phyloP scores from a whole-genome alignment of 2,329 filamentous ascomycete species.

The Bipolaris bicolor region DNA sequence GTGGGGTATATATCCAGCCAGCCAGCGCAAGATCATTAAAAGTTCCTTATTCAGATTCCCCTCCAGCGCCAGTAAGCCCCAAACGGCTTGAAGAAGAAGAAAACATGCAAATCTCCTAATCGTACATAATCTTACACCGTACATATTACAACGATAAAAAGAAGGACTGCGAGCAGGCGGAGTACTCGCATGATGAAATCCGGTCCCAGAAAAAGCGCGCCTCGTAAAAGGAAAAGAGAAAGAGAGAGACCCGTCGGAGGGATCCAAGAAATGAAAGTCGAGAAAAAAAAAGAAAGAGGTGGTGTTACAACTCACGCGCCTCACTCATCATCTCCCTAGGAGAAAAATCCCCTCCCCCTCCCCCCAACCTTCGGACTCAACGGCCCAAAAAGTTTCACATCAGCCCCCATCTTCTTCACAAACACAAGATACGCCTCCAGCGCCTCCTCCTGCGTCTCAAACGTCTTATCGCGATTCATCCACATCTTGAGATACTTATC shows the following conservation, averaged over 20 bases:
- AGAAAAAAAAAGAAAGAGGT: too few species aligned
- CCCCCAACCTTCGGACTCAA: conserved; percentile 18
- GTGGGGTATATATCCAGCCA: conserved; percentile 17
- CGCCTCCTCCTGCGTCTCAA: conserved; percentile 28
- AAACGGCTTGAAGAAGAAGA: not conserved
- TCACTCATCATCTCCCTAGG: too few species aligned
- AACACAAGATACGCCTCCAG: conserved; percentile 36
- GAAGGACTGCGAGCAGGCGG: not conserved
- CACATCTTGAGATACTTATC: conserved; percentile 42
- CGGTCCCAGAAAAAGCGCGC: not conserved
- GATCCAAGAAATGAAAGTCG: too few species aligned
- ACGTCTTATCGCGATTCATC: conserved; percentile 38
- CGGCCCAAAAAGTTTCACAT: conserved; percentile 31
- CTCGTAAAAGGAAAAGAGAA: not conserved
- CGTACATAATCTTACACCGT: conserved; percentile 10
- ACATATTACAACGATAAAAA: not conserved
- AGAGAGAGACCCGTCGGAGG: too few species aligned
- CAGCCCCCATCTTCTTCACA: conserved; percentile 31
- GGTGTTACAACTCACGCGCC: too few species aligned
- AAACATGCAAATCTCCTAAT: not conserved
- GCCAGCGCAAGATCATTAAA: conserved; percentile 8
- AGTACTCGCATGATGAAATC: not conserved
- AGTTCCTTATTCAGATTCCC: not conserved
- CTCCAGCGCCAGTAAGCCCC: not conserved
- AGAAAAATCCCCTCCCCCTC: conserved; percentile 17